Conservation (phyloP, 208 protist species). For the Leishmania mexicana region DNA sequence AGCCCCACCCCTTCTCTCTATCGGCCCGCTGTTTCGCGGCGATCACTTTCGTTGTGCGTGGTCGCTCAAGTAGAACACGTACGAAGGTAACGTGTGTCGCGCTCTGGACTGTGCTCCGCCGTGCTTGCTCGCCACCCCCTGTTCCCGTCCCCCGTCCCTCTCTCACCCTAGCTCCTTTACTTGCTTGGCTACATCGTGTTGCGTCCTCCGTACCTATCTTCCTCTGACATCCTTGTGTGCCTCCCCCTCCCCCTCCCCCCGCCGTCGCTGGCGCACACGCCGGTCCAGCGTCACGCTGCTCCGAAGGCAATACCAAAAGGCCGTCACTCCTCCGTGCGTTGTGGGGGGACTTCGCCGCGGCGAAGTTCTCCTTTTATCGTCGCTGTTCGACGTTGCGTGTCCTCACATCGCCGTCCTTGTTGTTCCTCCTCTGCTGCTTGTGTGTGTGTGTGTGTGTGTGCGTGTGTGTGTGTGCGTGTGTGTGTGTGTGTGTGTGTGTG, state of each 20-base stretch:
- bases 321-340: too few relatives aligned
- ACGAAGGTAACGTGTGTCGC: not conserved
- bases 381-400: not conserved
- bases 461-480: too few relatives aligned
- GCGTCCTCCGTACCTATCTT: too few relatives aligned
- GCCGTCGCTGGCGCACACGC: not conserved
- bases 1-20: not conserved
- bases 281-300: too few relatives aligned
- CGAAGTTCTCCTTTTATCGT: not conserved
- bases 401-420: not conserved
- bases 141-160: not conserved
- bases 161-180: too few relatives aligned
- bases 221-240: too few relatives aligned
- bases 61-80: not conserved
- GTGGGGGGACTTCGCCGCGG: too few relatives aligned
- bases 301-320: too few relatives aligned
- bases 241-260: not conserved
- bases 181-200: too few relatives aligned
- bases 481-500: too few relatives aligned
- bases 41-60: not conserved
- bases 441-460: not conserved
- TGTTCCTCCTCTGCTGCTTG: not conserved
- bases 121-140: not conserved
- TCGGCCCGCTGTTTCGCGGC: not conserved
- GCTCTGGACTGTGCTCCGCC: not conserved